These are phyloP conservation scores for Pseudogymnoascus sp. DNA, from an alignment of 2,329 filamentous ascomycete species.

Conservation along the genomic window DNA sequence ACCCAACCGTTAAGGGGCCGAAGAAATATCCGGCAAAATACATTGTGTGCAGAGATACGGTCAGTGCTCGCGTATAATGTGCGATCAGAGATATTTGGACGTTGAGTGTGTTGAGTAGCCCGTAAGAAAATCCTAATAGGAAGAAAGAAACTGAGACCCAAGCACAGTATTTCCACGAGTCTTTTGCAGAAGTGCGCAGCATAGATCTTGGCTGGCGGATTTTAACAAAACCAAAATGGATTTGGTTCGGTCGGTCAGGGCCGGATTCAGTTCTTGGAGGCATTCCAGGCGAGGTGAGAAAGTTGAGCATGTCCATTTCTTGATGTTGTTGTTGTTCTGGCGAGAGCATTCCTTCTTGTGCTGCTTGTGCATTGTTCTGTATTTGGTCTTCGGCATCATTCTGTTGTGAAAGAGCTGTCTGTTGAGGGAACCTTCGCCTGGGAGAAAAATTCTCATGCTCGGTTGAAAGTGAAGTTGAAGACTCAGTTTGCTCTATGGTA, in stretches of 20 bases:
- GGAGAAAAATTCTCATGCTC: background rate
- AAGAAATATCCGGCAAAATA: conserved; percentile 68
- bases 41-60: conserved; percentile 62
- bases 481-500: background rate
- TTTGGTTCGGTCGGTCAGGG: conserved; percentile 27
- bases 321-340: conserved; percentile 15
- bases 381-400: background rate
- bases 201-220: conserved; percentile 62
- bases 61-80: conserved; percentile 48
- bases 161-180: conserved; percentile 63
- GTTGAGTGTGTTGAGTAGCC: conserved; percentile 76
- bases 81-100: conserved; percentile 60
- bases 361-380: background rate
- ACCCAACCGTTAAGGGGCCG: conserved; percentile 60
- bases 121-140: conserved; percentile 83
- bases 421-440: background rate
- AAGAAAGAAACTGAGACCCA: conserved; percentile 75
- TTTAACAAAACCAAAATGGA: conserved; percentile 71
- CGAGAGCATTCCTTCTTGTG: background rate
- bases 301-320: conserved; percentile 26
- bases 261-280: background rate
- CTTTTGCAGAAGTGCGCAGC: conserved; percentile 53
- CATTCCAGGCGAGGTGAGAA: conserved; percentile 24
- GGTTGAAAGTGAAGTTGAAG: background rate
- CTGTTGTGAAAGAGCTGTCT: background rate